Percentiles rank a stretch among this genome's conserved stretches.
These are phyloP conservation scores for Vanilla planifolia DNA, from an alignment of 106 monocot genomes.

Conservation along the genomic window DNA sequence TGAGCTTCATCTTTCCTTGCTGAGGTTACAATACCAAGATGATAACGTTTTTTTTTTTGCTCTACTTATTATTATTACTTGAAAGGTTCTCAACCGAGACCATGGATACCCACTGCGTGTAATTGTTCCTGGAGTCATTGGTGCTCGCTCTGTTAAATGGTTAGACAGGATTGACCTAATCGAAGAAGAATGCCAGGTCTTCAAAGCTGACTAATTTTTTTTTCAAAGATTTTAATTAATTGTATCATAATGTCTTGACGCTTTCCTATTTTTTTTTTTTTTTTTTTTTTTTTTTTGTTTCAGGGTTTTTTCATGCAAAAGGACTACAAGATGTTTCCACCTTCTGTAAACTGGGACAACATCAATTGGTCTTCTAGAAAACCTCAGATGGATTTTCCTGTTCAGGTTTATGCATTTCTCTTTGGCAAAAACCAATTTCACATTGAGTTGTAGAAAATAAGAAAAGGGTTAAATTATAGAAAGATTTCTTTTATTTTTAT, in stretches of 20 bases:
- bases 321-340: constrained; percentile 99
- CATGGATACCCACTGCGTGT: constrained; percentile 91
- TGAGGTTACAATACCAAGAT: too few relatives aligned
- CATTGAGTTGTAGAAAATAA: too few relatives aligned
- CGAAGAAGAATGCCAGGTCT: constrained; percentile 85
- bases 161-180: constrained; percentile 72
- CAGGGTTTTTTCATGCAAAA: constrained; percentile 97
- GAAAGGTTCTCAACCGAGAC: constrained; percentile 78
- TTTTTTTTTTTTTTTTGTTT: constrained; percentile 6
- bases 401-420: constrained; percentile 64
- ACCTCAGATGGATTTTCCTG: constrained; percentile 95
- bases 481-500: background rate
- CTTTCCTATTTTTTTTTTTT: background rate
- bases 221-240: background rate
- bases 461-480: background rate
- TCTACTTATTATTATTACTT: constrained; percentile 3
- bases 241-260: too few relatives aligned
- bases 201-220: constrained; percentile 3
- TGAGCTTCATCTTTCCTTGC: too few relatives aligned
- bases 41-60: background rate
- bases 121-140: constrained; percentile 92
- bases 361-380: constrained; percentile 74
- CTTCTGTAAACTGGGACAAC: constrained; percentile 90
- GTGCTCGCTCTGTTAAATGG: constrained; percentile 98
- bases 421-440: too few relatives aligned